phyloP scores from a whole-genome alignment of 1,284 basidiomycete species.

The Pyrrhoderma lamaoense region DNA sequence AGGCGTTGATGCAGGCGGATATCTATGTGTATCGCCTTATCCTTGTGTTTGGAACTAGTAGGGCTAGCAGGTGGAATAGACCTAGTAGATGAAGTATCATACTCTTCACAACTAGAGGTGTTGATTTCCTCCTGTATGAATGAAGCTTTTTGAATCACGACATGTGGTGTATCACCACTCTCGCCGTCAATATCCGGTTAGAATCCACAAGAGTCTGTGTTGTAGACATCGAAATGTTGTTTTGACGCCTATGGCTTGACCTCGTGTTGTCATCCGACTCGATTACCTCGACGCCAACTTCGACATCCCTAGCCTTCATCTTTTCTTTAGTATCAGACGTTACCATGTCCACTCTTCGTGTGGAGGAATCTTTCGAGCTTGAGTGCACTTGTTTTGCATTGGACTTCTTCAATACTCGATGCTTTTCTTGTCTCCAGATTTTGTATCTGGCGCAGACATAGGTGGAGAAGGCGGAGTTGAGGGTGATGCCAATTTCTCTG shows the following conservation, averaged over 20 bases:
- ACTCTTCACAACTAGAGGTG: neutral
- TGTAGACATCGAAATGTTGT: slow-evolving; percentile 2
- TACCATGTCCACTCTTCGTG: neutral
- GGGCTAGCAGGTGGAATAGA: neutral
- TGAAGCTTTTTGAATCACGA: slow-evolving; percentile 6
- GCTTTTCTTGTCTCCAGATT: neutral
- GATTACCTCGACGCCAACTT: neutral
- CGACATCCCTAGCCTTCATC: neutral
- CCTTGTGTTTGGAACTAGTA: neutral
- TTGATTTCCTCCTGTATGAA: neutral
- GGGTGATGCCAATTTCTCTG: neutral
- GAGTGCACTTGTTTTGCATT: too few species aligned
- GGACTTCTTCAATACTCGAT: neutral
- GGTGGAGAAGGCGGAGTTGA: too few species aligned
- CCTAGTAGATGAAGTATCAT: neutral
- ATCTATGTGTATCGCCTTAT: neutral
- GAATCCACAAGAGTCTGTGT: slow-evolving; percentile 6
- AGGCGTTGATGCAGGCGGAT: neutral
- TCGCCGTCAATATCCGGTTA: neutral
- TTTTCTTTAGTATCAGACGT: neutral
- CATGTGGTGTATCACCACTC: slow-evolving; percentile 3
- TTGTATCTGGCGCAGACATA: too few species aligned
- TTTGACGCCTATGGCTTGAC: neutral
- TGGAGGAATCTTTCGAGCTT: too few species aligned
- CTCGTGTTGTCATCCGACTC: neutral